Percentiles rank a stretch among this genome's conserved stretches.
These are phyloP conservation scores for Sclerotinia spermophila DNA, from an alignment of 2,329 filamentous ascomycete species.

Conservation along the genomic window DNA sequence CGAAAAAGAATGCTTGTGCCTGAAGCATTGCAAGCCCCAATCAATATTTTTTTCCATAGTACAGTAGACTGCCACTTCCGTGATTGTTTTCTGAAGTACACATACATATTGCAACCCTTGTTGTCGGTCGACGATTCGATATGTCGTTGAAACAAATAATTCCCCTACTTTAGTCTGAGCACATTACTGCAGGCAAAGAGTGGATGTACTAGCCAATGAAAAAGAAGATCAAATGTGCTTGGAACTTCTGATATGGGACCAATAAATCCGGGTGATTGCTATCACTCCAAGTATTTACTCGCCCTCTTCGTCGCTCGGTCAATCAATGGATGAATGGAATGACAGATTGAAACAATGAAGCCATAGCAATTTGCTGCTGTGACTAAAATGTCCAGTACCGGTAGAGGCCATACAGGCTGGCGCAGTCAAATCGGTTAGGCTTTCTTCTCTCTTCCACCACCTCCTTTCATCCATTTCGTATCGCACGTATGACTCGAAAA, in stretches of 20 bases:
- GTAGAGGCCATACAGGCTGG: neutral
- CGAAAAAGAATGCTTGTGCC: neutral
- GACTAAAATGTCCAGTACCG: no score
- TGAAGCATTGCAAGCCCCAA: neutral
- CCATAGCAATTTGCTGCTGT: neutral
- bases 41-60: neutral
- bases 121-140: neutral
- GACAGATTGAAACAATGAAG: neutral
- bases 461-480: neutral
- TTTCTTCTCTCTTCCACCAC: neutral
- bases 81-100: neutral
- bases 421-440: neutral
- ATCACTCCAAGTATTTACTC: neutral
- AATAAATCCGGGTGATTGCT: neutral
- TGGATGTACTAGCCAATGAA: neutral
- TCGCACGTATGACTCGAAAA: neutral
- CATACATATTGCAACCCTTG: neutral
- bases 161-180: conserved; percentile 2
- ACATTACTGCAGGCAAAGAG: neutral
- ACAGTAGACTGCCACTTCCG: neutral
- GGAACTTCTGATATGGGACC: neutral
- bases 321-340: neutral
- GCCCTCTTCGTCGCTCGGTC: neutral
- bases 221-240: neutral
- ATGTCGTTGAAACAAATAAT: conserved; percentile 4